Conservation (phyloP, 2,329 filamentous ascomycete genomes). For the Daldinia eschscholtzii region DNA sequence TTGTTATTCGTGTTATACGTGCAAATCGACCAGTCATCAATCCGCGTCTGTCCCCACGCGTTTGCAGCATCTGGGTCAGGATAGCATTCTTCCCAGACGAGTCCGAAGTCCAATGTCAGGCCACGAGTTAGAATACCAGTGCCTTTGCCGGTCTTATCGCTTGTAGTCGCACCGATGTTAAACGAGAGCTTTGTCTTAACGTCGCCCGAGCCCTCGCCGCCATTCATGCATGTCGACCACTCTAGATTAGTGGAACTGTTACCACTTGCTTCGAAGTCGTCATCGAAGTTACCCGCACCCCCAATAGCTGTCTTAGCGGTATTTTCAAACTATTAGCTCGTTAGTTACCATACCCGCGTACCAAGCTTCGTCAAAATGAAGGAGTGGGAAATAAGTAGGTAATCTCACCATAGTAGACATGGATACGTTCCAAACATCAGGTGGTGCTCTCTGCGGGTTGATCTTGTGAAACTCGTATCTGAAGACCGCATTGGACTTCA, state of each 20-base stretch:
- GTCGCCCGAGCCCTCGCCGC: slow-evolving; percentile 37
- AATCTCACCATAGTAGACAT: slow-evolving; percentile 40
- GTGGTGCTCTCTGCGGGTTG: slow-evolving; percentile 30
- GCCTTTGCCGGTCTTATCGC: slow-evolving; percentile 33
- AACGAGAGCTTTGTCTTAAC: slow-evolving; percentile 39
- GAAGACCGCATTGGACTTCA: slow-evolving; percentile 32
- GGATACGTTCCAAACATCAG: slow-evolving; percentile 41
- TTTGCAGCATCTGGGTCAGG: slow-evolving; percentile 32
- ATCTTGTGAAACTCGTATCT: slow-evolving; percentile 36
- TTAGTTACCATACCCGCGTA: not conserved
- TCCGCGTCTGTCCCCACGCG: slow-evolving; percentile 37
- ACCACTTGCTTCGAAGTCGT: slow-evolving; percentile 25
- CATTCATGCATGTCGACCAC: slow-evolving; percentile 43
- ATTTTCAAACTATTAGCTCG: slow-evolving; percentile 30
- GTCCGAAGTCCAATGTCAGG: slow-evolving; percentile 34
- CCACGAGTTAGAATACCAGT: slow-evolving; percentile 30
- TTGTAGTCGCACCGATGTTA: slow-evolving; percentile 28
- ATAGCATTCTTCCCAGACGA: slow-evolving; percentile 39
- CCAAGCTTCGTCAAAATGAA: too few species aligned
- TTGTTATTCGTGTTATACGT: slow-evolving; percentile 32
- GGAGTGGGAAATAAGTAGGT: not conserved
- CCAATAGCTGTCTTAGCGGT: slow-evolving; percentile 28
- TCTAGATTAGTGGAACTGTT: slow-evolving; percentile 23
- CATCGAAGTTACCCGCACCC: slow-evolving; percentile 33
- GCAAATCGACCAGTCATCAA: slow-evolving; percentile 39